Base-by-base conservation (phyloP, 495 filamentous ascomycete genomes). In the Podospora conica region DNA sequence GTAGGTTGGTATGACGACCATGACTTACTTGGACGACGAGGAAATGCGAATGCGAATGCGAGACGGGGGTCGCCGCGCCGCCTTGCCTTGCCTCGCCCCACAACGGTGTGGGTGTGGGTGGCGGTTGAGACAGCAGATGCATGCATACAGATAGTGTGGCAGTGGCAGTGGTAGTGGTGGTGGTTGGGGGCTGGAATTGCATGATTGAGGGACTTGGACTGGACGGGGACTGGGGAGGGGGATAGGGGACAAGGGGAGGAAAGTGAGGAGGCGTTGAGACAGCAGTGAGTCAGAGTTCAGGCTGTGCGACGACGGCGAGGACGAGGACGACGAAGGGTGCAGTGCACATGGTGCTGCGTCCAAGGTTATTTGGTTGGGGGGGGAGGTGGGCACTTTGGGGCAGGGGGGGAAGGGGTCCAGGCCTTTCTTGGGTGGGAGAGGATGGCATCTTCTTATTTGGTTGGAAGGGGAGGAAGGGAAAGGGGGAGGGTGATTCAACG, bases 211-310 rank as follows among this genome's bases (percentile, higher is more conserved):
- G 53, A 63, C 15, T 53, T 11, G 15, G 18, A 15, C 7, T 11
- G 22, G 12, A 23, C 10, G 23, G 56, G 29, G 33, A 53, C n/a
- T 20, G 21, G 20, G 18, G 33, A 18, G 33, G 33, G 33, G 15
- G 33, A 21, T n/a, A n/a, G n/a, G n/a, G n/a, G n/a, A n/a, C n/a
- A n/a, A n/a, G n/a, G n/a, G n/a, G n/a, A n/a, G n/a, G 31, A 53
- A 22, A 57, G 56, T 24, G 64, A 57, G 65, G 65, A 61, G 58
- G 58, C 31, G 24, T 56, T 62, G 23, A 66, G 65, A 61, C 65
- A 61, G 24, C 40, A n/a, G 40, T 48, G 40, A 48, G 40, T 48
- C 40, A n/a, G 40, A 2, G 15, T 40, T 48, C 40, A 62, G 27
- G 65, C 28, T 60, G 57, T 65, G 64, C 21, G 21, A 65, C 58